These are phyloP conservation scores for Bryoerythrophyllum caledonicum DNA, from an alignment of 225 moss, liverwort and hornwort species.

Conservation along the genomic window DNA sequence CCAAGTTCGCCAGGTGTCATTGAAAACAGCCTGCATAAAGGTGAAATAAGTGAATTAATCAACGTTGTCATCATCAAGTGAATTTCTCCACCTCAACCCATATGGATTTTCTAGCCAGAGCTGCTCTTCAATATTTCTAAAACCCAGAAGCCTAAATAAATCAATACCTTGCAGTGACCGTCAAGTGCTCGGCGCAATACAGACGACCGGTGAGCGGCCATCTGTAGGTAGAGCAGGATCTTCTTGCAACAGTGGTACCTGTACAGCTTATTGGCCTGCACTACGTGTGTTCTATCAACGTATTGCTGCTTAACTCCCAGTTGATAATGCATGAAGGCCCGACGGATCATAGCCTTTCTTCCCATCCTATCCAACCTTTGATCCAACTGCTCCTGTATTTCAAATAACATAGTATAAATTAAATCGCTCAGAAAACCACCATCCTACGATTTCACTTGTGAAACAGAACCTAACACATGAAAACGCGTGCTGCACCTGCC, in stretches of 20 bases:
- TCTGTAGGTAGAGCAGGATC: constrained; percentile 37
- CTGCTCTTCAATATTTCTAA: neutral
- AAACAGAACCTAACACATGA: neutral
- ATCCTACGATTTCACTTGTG: neutral
- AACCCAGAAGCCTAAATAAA: neutral
- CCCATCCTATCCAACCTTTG: constrained; percentile 65
- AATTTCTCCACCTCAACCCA: neutral
- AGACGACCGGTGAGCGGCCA: constrained; percentile 54
- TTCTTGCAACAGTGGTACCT: constrained; percentile 41
- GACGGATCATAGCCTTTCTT: constrained; percentile 55
- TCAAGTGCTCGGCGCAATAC: constrained; percentile 47
- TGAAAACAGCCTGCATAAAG: constrained; percentile 14
- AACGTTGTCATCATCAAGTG: neutral
- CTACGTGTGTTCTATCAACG: constrained; percentile 45
- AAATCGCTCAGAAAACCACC: constrained; percentile 7
- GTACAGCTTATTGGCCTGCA: constrained; percentile 52
- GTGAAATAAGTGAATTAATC: neutral
- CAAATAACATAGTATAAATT: neutral
- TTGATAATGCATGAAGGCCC: constrained; percentile 55
- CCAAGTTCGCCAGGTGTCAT: constrained; percentile 60
- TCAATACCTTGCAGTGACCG: constrained; percentile 48
- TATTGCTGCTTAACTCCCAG: constrained; percentile 57
- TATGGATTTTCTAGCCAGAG: neutral
- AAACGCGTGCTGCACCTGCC: neutral
- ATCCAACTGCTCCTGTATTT: constrained; percentile 67